Conservation (phyloP, 495 filamentous ascomycete genomes). For the Aspergillus saccharolyticus region DNA sequence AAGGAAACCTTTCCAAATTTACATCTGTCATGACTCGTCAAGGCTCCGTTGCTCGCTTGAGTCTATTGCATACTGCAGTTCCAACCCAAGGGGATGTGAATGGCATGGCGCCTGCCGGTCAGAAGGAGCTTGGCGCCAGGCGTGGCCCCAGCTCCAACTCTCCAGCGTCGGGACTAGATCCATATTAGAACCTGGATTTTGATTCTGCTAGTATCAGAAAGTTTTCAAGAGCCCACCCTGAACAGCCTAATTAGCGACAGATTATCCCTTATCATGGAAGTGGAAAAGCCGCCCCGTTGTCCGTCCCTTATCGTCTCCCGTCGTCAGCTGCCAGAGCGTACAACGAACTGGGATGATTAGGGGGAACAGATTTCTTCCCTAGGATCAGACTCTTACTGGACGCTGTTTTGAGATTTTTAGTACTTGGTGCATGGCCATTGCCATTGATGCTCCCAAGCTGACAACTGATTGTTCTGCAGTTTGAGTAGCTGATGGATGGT, state of each 20-base stretch:
- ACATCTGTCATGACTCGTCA: neutral
- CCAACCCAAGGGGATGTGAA: neutral
- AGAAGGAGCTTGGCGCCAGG: constrained; percentile 7
- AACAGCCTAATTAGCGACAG: too few relatives aligned
- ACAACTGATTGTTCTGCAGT: neutral
- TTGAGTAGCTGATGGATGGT: neutral
- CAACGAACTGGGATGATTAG: too few relatives aligned
- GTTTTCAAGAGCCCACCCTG: too few relatives aligned
- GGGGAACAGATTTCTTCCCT: too few relatives aligned
- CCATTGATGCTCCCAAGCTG: neutral
- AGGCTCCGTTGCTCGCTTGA: neutral
- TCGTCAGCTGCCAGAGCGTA: neutral
- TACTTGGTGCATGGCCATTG: neutral
- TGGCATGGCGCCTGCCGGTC: neutral
- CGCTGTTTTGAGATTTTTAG: neutral
- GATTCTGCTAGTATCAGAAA: neutral
- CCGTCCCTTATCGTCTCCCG: neutral
- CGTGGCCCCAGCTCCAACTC: neutral
- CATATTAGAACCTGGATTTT: neutral
- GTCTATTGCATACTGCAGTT: neutral
- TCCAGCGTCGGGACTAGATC: neutral
- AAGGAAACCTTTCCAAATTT: neutral
- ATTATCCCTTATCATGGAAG: neutral
- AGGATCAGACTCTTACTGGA: neutral
- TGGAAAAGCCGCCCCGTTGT: neutral